Base-by-base conservation (phyloP, 108 stramenopile species). In the Skeletonema grethae region DNA sequence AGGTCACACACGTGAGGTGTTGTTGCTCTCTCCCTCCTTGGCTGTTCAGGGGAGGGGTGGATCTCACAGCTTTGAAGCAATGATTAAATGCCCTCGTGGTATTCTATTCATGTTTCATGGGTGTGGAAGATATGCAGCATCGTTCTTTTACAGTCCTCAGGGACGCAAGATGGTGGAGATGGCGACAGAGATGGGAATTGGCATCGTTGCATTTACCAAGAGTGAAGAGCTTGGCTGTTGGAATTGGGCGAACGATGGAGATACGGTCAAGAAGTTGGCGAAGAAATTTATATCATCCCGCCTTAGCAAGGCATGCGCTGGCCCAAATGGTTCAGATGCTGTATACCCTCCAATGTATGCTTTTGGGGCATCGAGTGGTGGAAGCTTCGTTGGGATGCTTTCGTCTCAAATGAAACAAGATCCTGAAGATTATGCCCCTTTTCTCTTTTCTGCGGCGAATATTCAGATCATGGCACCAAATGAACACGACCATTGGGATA, bases 71-170 rank as follows among this genome's bases (percentile, higher is more conserved):
- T 48, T 65, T 36, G 65, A 69, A 22, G 71, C 71, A 8, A 61
- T 48, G 61, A 61, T 79, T 48, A 63, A 39, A 18, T 77, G 80
- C 63, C 80, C 75, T 0, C 31, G 70, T 63, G 80, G 80, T 1
- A 56, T 81, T 4, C 30, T 81, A 2, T 81, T 81, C 41, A 36
- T 81, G n/a, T 81, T 77, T 43, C 80, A 81, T 43, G 80, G 80
- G 13, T 81, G 80, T 46, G 39, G 43, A 3, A 29, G 80, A 25
- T 77, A 76, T 25, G 80, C 80, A 2, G 70, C 70, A 7, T 72
- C 70, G 7, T 81, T 81, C 60, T 81, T 71, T 57, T 81, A 81
- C 45, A 71, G 69, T 48, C 80, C 80, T 10, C 80, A 81, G 58
- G 80, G 80, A 43, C 61, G 75, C 12, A 43, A 48, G n/a, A 76